Base-by-base conservation (phyloP, 2,329 filamentous ascomycete genomes). In the Fonsecaea pedrosoi region DNA sequence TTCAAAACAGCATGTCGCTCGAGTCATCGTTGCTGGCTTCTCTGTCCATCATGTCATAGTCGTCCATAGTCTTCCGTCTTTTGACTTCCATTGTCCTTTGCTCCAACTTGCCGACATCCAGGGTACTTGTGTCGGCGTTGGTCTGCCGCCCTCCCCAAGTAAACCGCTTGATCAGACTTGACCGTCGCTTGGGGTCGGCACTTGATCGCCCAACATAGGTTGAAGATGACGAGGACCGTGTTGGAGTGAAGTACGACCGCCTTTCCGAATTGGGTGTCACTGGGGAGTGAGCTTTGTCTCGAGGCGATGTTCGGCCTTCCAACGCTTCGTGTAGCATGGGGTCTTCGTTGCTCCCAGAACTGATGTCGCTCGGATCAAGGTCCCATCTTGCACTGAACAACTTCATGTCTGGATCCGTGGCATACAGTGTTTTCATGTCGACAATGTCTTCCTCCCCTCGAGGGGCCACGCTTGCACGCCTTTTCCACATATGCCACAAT, bases 361-460 rank as follows among this genome's bases (percentile, higher is more conserved):
- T 62, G 56, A 62, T 62, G 45, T 68, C 60, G 21, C 60, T 68
- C 8, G 60, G 60, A 54, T 67, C 65, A 10, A 70, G 34, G 34
- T 60, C 58, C 65, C 68, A 68, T 55, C 60, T 66, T 54, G 30
- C 15, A 34, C 60, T 58, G 32, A 69, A 65, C 32, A 70, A 34
- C 54, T 68, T 68, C 70, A 70, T 68, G 30, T 72, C 69, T 56
- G 66, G 70, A 54, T 71, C 68, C n/a, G 62, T 67, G 53, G 70
- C 58, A 30, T 67, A 71, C 64, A 71, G 61, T 12, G 54, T 64
- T 35, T 67, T 66, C 69, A 70, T 66, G n/a, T 70, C 70, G 30
- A 56, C 37, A 8, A 68, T 48, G 25, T 70, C 69, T 30, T 66
- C 62, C 50, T 66, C 68, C 13, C 66, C 69, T 13, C 60, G 60